A percentile compares a stretch with the other conserved stretches of the same genome.
phyloP scores from a whole-genome alignment of 2,329 filamentous ascomycete species.

The Fusarium marasasianum region DNA sequence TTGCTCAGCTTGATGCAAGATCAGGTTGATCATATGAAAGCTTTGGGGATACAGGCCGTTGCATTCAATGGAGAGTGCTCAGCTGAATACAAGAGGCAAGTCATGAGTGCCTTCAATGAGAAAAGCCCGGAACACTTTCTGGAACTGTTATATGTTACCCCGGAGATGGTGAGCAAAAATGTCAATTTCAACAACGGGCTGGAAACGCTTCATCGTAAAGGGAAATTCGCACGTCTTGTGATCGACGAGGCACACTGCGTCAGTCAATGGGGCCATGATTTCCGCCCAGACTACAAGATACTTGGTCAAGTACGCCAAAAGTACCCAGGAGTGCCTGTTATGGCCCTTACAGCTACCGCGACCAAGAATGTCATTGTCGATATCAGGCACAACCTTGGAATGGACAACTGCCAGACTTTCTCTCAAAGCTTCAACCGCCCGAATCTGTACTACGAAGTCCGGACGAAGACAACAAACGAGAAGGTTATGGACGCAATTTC shows the following conservation, averaged over 20 bases:
- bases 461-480: constrained; percentile 71
- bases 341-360: constrained; percentile 95
- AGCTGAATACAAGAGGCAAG: constrained; percentile 67
- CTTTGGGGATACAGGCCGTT: constrained; percentile 79
- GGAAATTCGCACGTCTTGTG: constrained; percentile 86
- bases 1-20: constrained; percentile 97
- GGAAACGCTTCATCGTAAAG: constrained; percentile 71
- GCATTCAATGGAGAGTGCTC: constrained; percentile 82
- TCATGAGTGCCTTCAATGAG: constrained; percentile 72
- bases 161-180: constrained; percentile 94
- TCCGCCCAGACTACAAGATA: constrained; percentile 93
- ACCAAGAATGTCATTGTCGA: constrained; percentile 93
- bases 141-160: constrained; percentile 92
- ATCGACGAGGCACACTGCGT: constrained; percentile 99
- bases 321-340: constrained; percentile 84
- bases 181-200: constrained; percentile 72
- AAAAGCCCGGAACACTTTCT: constrained; percentile 77
- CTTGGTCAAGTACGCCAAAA: constrained; percentile 77
- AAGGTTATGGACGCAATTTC: constrained; percentile 59
- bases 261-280: constrained; percentile 99
- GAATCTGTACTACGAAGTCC: constrained; percentile 90
- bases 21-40: constrained; percentile 84
- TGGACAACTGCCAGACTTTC: constrained; percentile 80
- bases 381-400: constrained; percentile 89
- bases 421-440: constrained; percentile 97